These are phyloP conservation scores for Chalciporus piperatoides DNA, from an alignment of 1,284 basidiomycete species.

Conservation along the genomic window DNA sequence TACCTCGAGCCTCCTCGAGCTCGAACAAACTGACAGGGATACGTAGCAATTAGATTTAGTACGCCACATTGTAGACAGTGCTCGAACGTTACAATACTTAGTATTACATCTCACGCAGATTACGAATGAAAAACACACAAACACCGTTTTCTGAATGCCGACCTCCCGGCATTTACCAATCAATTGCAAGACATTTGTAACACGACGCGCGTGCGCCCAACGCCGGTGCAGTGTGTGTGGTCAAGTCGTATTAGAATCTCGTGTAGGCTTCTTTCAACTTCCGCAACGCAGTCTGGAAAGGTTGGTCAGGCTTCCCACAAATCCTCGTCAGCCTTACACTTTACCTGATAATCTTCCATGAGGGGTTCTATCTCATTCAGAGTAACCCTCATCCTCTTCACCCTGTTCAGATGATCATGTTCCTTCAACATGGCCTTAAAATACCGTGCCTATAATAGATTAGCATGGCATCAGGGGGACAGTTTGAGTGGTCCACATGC, in stretches of 20 bases:
- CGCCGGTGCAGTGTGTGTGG: too few species aligned
- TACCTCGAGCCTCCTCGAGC: neutral
- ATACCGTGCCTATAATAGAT: constrained; percentile 63
- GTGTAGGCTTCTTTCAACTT: constrained; percentile 38
- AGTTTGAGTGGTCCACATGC: constrained; percentile 36
- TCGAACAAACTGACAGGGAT: neutral
- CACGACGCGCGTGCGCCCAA: neutral
- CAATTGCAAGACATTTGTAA: neutral
- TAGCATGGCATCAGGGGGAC: neutral
- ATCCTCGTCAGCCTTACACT: constrained; percentile 12
- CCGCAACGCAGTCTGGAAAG: constrained; percentile 35
- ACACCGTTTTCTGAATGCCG: neutral
- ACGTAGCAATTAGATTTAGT: too few species aligned
- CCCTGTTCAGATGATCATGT: constrained; percentile 68
- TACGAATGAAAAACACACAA: too few species aligned
- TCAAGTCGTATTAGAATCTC: constrained; percentile 13
- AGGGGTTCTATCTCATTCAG: constrained; percentile 61
- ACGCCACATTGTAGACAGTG: neutral
- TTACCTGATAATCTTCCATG: constrained; percentile 63
- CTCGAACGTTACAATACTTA: neutral
- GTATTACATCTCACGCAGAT: too few species aligned
- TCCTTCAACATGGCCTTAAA: constrained; percentile 85
- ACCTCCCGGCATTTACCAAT: neutral
- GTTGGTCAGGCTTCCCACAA: constrained; percentile 2
- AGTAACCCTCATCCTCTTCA: constrained; percentile 70